Percentiles rank a stretch among this genome's conserved stretches.
These are phyloP conservation scores for Mucor saturninus DNA, from an alignment of 371 early-diverging fungal genomes.

Conservation along the genomic window DNA sequence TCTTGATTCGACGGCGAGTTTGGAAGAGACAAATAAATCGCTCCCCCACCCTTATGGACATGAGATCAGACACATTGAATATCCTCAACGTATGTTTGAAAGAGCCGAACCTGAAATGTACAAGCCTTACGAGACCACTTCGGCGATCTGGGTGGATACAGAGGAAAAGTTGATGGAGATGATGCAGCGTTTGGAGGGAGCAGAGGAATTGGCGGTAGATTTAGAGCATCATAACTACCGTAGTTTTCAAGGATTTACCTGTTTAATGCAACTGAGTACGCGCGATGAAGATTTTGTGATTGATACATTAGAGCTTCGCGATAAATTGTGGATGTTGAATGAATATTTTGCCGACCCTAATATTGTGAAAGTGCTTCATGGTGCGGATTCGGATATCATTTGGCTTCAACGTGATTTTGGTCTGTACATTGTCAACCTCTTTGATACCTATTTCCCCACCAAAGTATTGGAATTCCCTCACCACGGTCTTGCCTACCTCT, in stretches of 20 bases:
- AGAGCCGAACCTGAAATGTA: conserved; percentile 61
- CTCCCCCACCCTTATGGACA: conserved; percentile 91
- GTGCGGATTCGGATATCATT: conserved; percentile 93
- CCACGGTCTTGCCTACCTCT: conserved; percentile 84
- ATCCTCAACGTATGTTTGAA: conserved; percentile 75
- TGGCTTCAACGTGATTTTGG: conserved; percentile 99
- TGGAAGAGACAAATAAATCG: conserved; percentile 15
- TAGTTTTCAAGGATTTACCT: conserved; percentile 93
- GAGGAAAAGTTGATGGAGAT: conserved; percentile 67
- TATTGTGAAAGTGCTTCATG: conserved; percentile 94
- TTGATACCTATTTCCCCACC: conserved; percentile 96
- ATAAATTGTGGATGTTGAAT: conserved; percentile 79
- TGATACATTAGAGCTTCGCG: conserved; percentile 88
- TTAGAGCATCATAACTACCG: conserved; percentile 94
- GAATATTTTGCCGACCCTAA: conserved; percentile 84
- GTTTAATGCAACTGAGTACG: conserved; percentile 93
- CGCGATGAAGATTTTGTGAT: conserved; percentile 89
- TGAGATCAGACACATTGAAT: conserved; percentile 83
- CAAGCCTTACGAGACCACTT: conserved; percentile 63
- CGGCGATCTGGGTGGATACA: conserved; percentile 75
- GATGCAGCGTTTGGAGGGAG: conserved; percentile 63
- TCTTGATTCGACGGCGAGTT: conserved; percentile 47
- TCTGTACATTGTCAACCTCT: conserved; percentile 92
- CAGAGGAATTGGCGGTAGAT: conserved; percentile 89
- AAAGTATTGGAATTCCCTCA: conserved; percentile 72